Percentiles rank a stretch among this genome's conserved stretches.
Evolutionary conservation across 2,329 filamentous ascomycete species (phyloP).

Genomic region (Podosphaera xanthii): DNA sequence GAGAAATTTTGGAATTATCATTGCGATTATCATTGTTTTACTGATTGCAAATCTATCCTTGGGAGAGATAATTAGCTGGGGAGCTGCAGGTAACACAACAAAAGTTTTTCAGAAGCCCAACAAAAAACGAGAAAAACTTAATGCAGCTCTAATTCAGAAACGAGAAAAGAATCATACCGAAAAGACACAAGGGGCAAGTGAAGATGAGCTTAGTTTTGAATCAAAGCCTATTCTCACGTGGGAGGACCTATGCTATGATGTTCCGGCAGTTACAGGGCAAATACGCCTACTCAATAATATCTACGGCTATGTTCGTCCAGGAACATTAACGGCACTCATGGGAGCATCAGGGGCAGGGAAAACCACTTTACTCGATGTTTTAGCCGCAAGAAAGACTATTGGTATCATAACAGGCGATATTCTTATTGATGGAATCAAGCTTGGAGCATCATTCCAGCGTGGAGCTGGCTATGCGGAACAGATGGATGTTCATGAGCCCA

Average conservation of each 20-base stretch:
- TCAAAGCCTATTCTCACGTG: conserved; percentile 58
- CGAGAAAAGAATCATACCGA: conserved; percentile 30
- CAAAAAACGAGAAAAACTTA: conserved; percentile 41
- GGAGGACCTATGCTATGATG: conserved; percentile 63
- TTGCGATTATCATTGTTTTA: conserved; percentile 55
- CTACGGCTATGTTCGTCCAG: conserved; percentile 36
- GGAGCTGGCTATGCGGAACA: conserved; percentile 43
- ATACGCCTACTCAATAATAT: conserved; percentile 32
- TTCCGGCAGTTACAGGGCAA: conserved; percentile 26
- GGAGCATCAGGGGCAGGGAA: conserved; percentile 41
- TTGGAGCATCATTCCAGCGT: conserved; percentile 36
- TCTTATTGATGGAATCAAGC: conserved; percentile 34
- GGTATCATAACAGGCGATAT: conserved; percentile 40
- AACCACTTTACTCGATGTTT: conserved; percentile 40
- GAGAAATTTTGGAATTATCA: conserved; percentile 66
- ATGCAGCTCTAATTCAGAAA: conserved; percentile 36
- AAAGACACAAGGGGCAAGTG: conserved; percentile 19
- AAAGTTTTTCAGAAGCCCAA: conserved; percentile 55
- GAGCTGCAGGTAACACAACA: conserved; percentile 58
- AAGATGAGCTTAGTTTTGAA: conserved; percentile 26
- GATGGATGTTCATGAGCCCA: conserved; percentile 38
- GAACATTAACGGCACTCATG: conserved; percentile 38
- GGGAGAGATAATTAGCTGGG: conserved; percentile 57
- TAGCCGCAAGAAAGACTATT: conserved; percentile 39
- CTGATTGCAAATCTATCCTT: conserved; percentile 52